Conservation (phyloP, 129 eudicot species). For the Heracleum sosnowskyi region DNA sequence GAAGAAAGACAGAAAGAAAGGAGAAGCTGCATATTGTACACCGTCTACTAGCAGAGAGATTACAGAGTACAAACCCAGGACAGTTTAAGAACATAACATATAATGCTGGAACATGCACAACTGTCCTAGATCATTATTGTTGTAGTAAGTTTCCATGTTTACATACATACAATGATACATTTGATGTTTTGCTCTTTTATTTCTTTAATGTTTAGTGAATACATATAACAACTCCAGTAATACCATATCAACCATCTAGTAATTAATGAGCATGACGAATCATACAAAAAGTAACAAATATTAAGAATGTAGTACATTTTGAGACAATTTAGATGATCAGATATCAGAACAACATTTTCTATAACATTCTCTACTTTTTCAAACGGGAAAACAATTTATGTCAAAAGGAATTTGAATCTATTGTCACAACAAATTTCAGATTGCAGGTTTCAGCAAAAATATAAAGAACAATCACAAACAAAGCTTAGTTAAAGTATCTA, state of each 20-base stretch:
- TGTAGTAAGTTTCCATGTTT: not conserved
- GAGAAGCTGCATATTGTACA: not conserved
- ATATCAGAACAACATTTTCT: not conserved
- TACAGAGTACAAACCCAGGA: not conserved
- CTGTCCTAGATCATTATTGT: not conserved
- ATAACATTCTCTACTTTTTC: not conserved
- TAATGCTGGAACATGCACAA: not conserved
- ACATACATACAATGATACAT: not conserved
- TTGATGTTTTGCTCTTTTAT: not conserved
- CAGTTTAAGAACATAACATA: not conserved
- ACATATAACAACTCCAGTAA: not conserved
- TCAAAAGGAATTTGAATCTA: not conserved
- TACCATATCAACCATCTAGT: not conserved
- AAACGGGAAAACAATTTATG: not conserved
- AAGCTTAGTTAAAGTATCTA: not conserved
- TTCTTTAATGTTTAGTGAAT: not conserved
- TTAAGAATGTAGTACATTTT: not conserved
- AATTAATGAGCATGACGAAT: not conserved
- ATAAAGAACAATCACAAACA: not conserved
- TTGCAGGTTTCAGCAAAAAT: not conserved
- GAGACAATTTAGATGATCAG: not conserved
- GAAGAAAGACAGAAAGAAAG: not conserved
- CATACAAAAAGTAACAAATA: not conserved
- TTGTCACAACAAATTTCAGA: not conserved
- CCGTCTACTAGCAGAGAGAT: not conserved